phyloP scores from a whole-genome alignment of 805 yeast species.

The Yarrowia phangngaensis region DNA sequence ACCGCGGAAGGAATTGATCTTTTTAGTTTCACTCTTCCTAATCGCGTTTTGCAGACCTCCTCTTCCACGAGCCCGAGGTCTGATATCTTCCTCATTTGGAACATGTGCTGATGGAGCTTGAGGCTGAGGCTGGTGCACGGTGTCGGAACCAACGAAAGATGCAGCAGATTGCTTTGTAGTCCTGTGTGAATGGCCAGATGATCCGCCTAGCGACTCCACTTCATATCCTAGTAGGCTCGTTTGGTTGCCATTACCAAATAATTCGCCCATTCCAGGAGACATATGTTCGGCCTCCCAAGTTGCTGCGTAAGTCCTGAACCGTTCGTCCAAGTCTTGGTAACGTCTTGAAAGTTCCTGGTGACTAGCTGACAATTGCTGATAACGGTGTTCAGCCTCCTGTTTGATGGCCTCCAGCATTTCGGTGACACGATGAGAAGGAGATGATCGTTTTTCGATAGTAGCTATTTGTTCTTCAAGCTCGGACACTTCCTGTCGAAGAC shows the following conservation, averaged over 20 bases:
- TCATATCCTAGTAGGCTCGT: constrained; percentile 15
- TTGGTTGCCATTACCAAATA: constrained; percentile 16
- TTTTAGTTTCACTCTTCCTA: constrained; percentile 11
- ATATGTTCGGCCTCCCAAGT: constrained; percentile 11
- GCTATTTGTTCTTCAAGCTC: constrained; percentile 29
- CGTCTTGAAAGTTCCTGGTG: constrained; percentile 36
- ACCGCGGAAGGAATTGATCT: constrained; percentile 16
- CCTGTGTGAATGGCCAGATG: constrained; percentile 10
- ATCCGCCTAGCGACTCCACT: constrained; percentile 11
- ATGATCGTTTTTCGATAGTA: constrained; percentile 27
- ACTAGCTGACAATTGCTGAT: constrained; percentile 32
- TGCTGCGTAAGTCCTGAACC: constrained; percentile 30
- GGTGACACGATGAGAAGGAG: constrained; percentile 25
- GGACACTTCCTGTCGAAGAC: constrained; percentile 27
- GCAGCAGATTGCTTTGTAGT: constrained; percentile 20
- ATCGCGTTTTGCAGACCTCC: constrained; percentile 21
- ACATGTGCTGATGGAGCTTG: background rate
- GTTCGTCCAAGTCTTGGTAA: constrained; percentile 34
- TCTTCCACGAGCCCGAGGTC: constrained; percentile 11
- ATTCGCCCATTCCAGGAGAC: constrained; percentile 12
- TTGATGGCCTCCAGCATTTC: constrained; percentile 30
- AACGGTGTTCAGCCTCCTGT: constrained; percentile 29
- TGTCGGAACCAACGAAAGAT: constrained; percentile 10
- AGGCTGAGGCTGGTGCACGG: constrained; percentile 4
- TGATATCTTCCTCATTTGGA: constrained; percentile 6